Evolutionary conservation across 108 stramenopile species (phyloP).

Genomic region (Cylindrotheca fusiformis): DNA sequence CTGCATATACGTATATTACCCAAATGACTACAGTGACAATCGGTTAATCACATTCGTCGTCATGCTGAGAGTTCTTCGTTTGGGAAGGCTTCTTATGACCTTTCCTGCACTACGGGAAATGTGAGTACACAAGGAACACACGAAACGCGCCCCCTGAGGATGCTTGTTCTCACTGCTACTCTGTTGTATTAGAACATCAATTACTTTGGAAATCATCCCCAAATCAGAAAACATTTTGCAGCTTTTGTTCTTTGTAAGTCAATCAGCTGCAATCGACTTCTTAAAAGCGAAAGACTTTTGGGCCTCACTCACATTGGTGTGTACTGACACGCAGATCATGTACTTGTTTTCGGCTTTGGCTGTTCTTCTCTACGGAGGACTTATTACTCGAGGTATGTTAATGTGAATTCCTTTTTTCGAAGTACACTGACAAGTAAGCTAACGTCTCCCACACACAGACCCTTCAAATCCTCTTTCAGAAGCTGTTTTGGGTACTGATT

Average conservation of each 20-base stretch:
- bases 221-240: conserved; percentile 42
- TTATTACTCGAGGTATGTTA: conserved; percentile 35
- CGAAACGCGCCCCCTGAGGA: no score
- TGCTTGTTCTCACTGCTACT: conserved; percentile 44
- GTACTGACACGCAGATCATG: conserved; percentile 15
- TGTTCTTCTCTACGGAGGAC: conserved; percentile 63
- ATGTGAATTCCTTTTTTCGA: conserved; percentile 19
- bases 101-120: conserved; percentile 40
- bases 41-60: conserved; percentile 65
- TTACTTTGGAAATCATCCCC: conserved; percentile 54
- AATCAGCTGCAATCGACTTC: no score
- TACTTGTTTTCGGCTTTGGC: conserved; percentile 70
- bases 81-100: conserved; percentile 55
- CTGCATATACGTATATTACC: conserved; percentile 64
- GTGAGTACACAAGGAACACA: no score
- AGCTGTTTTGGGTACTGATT: conserved; percentile 57
- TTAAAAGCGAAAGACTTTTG: no score
- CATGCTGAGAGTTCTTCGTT: conserved; percentile 73
- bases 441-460: conserved; percentile 15
- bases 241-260: conserved; percentile 37
- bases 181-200: conserved; percentile 5
- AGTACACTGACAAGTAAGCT: neutral
- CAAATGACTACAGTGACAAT: conserved; percentile 55
- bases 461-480: conserved; percentile 48
- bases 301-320: no score